Base-by-base conservation (phyloP, 2,329 filamentous ascomycete species). In the Paecilomyces fulvus region DNA sequence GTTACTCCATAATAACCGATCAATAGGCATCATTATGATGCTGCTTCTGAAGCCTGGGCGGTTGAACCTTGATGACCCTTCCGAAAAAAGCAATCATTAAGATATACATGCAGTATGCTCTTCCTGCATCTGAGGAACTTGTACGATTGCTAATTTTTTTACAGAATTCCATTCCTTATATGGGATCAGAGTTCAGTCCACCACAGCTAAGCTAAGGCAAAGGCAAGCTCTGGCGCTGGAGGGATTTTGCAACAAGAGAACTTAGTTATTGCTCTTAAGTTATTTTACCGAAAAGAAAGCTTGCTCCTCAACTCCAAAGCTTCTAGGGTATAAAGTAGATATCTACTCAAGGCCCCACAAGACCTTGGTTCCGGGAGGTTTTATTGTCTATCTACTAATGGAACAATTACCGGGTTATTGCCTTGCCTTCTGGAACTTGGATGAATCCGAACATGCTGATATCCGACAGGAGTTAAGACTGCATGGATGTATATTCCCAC, bases 81-180 rank as follows among this genome's bases (percentile, higher is more conserved):
- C 25, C 25, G 9, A 3, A 23, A 7, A 10, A 51, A 1, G 49
- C 49, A 25, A 51, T 51, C 25, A 23, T 51, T 11, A 51, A 51
- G 28, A 30, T 51, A 51, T 51, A 51, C 49, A 51, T 51, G 49
- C 49, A 51, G 49, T 51, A 51, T 21, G 25, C 25, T 23, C 25
- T 23, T 51, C 9, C 23, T 30, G 8, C 25, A 2, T 21, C 25
- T n/a, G 30, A 9, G 14, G 9, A 51, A 51, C 17, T 51, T 23
- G 4, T 1, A n/a, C 8, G 25, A 9, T 51, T 51, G 17, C 49
- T 51, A 21, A 51, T 51, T 51, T 4, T 12, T 8, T 25, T 30
- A 51, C 20, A 51, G 49, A 51, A 51, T 51, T 28, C 49, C 49
- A 51, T 51, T 28, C 49, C 49, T 9, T 51, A 23, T 25, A 17